Evolutionary conservation across 2,329 filamentous ascomycete species (phyloP).

Genomic region (Cladosporium sp.): DNA sequence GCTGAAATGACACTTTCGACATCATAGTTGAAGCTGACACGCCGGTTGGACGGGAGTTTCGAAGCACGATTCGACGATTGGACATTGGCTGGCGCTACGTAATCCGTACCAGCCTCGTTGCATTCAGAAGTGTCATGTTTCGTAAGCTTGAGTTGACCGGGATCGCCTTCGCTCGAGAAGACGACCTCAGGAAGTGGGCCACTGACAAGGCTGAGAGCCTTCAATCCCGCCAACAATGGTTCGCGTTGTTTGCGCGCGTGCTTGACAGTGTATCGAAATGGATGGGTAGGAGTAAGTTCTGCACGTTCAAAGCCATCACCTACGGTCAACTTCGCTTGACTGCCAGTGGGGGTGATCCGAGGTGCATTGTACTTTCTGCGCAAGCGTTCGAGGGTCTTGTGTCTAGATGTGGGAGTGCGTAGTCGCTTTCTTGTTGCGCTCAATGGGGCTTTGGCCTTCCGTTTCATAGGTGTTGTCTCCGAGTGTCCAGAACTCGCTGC

Average conservation of each 20-base stretch:
- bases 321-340: not conserved
- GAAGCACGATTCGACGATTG: not conserved
- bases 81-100: too few relatives aligned
- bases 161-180: slow-evolving; percentile 17
- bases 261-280: not conserved
- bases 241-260: not conserved
- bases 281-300: slow-evolving; percentile 22
- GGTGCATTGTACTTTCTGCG: slow-evolving; percentile 20
- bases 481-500: not conserved
- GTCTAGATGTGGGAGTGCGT: slow-evolving; percentile 23
- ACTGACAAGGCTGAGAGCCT: slow-evolving; percentile 11
- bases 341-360: not conserved
- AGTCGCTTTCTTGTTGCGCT: slow-evolving; percentile 28
- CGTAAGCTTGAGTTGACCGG: not conserved
- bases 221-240: not conserved
- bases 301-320: slow-evolving; percentile 29
- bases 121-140: not conserved
- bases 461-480: not conserved
- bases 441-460: slow-evolving; percentile 22
- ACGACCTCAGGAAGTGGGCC: slow-evolving; percentile 32
- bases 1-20: slow-evolving; percentile 24
- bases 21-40: slow-evolving; percentile 26
- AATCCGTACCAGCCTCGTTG: not conserved
- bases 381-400: slow-evolving; percentile 24
- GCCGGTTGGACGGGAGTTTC: not conserved